Conservation (phyloP, 1,284 basidiomycete genomes). For the Rhodotorula sp. region DNA sequence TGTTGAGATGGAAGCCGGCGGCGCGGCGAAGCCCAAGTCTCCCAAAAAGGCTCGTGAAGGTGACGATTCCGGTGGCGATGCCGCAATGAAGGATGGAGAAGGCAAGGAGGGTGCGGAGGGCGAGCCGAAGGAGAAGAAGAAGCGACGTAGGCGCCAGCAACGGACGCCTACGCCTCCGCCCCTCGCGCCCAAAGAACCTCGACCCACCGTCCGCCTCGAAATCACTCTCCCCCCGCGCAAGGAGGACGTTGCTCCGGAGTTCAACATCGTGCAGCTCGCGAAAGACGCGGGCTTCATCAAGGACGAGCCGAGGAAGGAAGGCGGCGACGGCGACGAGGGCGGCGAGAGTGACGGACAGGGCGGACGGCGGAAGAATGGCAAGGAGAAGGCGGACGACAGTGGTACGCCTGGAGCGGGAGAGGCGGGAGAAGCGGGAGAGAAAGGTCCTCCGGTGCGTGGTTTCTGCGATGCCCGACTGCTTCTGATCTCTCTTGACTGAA, state of each 20-base stretch:
- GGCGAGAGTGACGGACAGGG: conserved; percentile 53
- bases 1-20: conserved; percentile 20
- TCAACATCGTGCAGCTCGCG: conserved; percentile 61
- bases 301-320: conserved; percentile 41
- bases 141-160: conserved; percentile 3
- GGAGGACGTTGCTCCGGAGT: conserved; percentile 57
- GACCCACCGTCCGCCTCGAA: conserved; percentile 55
- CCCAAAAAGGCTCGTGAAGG: conserved; percentile 7
- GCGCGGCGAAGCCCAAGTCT: conserved; percentile 2
- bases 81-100: conserved; percentile 3
- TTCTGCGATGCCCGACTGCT: neutral
- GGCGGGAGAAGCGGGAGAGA: conserved; percentile 31
- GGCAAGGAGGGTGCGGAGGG: neutral
- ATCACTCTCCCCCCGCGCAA: conserved; percentile 64
- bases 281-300: conserved; percentile 56
- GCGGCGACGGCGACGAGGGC: conserved; percentile 57
- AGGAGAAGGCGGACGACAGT: conserved; percentile 47
- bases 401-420: conserved; percentile 49
- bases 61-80: neutral
- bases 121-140: conserved; percentile 20
- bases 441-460: conserved; percentile 25
- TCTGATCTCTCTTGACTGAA: neutral
- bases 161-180: conserved; percentile 22
- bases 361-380: conserved; percentile 46
- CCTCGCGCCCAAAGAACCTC: conserved; percentile 12